Percentiles rank a stretch among this genome's conserved stretches.
Evolutionary conservation across 1,284 basidiomycete species (phyloP).

Genomic region (Stygiomarasmius scandens): DNA sequence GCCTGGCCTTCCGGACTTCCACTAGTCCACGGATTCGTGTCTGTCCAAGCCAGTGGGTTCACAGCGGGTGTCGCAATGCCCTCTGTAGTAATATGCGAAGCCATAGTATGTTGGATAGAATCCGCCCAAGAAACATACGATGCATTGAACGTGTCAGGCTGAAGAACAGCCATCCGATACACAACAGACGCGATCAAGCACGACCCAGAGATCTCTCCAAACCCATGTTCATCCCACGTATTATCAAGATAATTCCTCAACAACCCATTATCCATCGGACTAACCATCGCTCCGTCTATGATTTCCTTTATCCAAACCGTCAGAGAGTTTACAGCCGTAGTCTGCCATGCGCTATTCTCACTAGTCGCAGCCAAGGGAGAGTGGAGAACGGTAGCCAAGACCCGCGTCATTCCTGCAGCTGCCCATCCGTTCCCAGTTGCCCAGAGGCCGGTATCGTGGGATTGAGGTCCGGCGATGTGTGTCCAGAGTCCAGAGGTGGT

Average conservation of each 20-base stretch:
- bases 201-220: constrained; percentile 46
- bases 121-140: constrained; percentile 9
- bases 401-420: constrained; percentile 36
- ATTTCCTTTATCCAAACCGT: constrained; percentile 34
- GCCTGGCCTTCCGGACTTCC: constrained; percentile 12
- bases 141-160: not conserved
- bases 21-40: not conserved
- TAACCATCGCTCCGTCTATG: constrained; percentile 34
- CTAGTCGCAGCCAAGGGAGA: constrained; percentile 19
- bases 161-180: constrained; percentile 9
- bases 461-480: constrained; percentile 35
- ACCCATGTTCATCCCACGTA: constrained; percentile 30
- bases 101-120: not conserved
- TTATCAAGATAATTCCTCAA: constrained; percentile 39
- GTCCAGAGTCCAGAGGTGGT: constrained; percentile 29
- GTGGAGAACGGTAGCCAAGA: constrained; percentile 33
- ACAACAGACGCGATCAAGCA: constrained; percentile 36
- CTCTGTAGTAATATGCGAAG: constrained; percentile 1
- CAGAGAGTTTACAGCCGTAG: constrained; percentile 24
- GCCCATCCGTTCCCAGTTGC: constrained; percentile 42
- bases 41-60: constrained; percentile 7
- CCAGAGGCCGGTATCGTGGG: constrained; percentile 40
- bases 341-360: constrained; percentile 17
- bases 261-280: constrained; percentile 27
- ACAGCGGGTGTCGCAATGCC: constrained; percentile 8